Percentiles rank a stretch among this genome's conserved stretches.
Evolutionary conservation across 169 alveolate species (phyloP).

Genomic region (Plasmodium berghei): DNA sequence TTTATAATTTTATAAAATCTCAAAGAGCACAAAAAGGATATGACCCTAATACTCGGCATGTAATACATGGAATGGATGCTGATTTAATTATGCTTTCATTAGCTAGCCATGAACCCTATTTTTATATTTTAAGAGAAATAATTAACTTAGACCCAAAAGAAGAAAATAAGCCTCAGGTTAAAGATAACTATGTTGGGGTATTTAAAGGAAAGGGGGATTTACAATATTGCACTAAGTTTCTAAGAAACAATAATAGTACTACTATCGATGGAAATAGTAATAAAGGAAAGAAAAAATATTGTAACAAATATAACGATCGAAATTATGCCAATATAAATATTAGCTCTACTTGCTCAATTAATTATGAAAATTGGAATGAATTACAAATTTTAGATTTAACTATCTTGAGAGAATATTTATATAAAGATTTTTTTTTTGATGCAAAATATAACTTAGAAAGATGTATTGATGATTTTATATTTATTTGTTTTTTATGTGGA

Average conservation of each 20-base stretch:
- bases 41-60: conserved; percentile 96
- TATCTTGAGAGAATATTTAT: conserved; percentile 87
- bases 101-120: conserved; percentile 97
- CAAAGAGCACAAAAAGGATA: conserved; percentile 84
- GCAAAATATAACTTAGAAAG: conserved; percentile 92
- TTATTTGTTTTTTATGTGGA: conserved; percentile 97
- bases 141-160: conserved; percentile 80
- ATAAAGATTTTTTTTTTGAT: conserved; percentile 81
- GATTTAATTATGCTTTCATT: conserved; percentile 98
- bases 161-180: conserved; percentile 30
- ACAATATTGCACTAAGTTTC: conserved; percentile 55
- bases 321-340: conserved; percentile 53
- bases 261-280: not conserved
- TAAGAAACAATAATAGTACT: not conserved
- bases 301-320: conserved; percentile 68
- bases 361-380: conserved; percentile 85
- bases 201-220: conserved; percentile 77
- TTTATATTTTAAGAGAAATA: conserved; percentile 95
- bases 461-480: conserved; percentile 96
- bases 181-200: conserved; percentile 56
- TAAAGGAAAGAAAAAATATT: conserved; percentile 5
- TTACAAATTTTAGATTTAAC: conserved; percentile 87
- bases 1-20: conserved; percentile 95
- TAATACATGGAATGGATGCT: conserved; percentile 99
- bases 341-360: conserved; percentile 3